Evolutionary conservation across 768 basidiomycete species (phyloP), one percentile per base, ranked within the genome.

Genomic region (Termitomyces sp.): DNA sequence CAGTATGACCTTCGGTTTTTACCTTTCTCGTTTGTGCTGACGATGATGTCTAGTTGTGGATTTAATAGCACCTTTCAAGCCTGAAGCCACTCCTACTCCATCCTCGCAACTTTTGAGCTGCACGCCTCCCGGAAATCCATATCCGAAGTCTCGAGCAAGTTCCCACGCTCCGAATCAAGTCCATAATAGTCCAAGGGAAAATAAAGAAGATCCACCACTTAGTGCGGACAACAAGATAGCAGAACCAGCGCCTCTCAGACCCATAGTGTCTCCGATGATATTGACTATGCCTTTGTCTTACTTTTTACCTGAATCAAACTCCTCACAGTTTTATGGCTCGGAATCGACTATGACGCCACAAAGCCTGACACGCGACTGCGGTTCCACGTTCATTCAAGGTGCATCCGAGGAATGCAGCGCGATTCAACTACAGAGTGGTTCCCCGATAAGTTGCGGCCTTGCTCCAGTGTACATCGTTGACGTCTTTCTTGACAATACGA

Each of bases 71-170:
- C n/a, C n/a, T n/a, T n/a, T n/a, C 24, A 52, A 54, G 29, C 15
- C 20, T 18, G 42, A 18, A 31, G 16, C 29, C 57, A 61, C 33
- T 55, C 68, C 51, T 37, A 62, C 44, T 41, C 29, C 13, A 24
- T n/a, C 26, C 18, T 39, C 51, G n/a, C 37, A 13, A 65, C 60
- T 50, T 62, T 28, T n/a, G 52, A n/a, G 60, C 44, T 65, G 22
- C 58, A 63, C 31, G 45, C 52, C 18, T 65, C 68, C 33, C 62
- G 64, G 1, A 52, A 65, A 51, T 42, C 56, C 52, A 31, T 55
- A 55, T 34, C 62, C 26, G 22, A 15, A 18, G 28, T 46, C 48
- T 52, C 56, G 44, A 26, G 12, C 41, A 15, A 22, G 7, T 34
- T 15, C 31, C 4, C 7, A 28, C 6, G 28, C n/a, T 5, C 26